Evolutionary conservation across 768 basidiomycete genomes (phyloP).

Genomic region (Agaricus subrufescens): DNA sequence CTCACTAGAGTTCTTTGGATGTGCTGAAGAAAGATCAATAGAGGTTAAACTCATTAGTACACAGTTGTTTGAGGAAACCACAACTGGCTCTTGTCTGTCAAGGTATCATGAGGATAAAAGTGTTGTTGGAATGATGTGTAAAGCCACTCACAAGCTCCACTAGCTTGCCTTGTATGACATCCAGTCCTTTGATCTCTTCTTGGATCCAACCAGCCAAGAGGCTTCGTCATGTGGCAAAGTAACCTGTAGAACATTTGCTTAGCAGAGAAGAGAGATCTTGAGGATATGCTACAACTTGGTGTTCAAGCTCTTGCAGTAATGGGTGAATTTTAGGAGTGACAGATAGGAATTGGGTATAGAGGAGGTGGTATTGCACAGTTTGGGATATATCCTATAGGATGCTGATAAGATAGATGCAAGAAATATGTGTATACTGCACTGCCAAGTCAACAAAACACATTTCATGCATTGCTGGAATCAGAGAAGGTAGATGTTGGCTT

Average conservation of each 20-base stretch:
- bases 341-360: constrained; percentile 84
- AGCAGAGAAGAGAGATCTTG: constrained; percentile 81
- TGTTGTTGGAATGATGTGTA: background rate
- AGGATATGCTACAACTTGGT: constrained; percentile 68
- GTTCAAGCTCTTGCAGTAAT: constrained; percentile 81
- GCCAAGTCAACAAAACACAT: constrained; percentile 92
- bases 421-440: constrained; percentile 22
- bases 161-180: constrained; percentile 74
- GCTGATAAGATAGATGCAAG: background rate
- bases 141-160: constrained; percentile 70
- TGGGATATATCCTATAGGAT: constrained; percentile 61
- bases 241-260: constrained; percentile 83
- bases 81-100: constrained; percentile 85
- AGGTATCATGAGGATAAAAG: background rate
- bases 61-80: constrained; percentile 87
- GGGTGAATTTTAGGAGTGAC: constrained; percentile 71
- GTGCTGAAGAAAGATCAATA: constrained; percentile 85
- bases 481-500: constrained; percentile 91
- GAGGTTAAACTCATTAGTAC: constrained; percentile 83
- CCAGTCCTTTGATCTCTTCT: constrained; percentile 79
- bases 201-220: constrained; percentile 70
- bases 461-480: constrained; percentile 98
- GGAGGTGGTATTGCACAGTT: constrained; percentile 76
- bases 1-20: constrained; percentile 65
- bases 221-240: constrained; percentile 67